Evolutionary conservation across 2,329 filamentous ascomycete genomes (phyloP).

Genomic region (Myriosclerotinia duriaeana): DNA sequence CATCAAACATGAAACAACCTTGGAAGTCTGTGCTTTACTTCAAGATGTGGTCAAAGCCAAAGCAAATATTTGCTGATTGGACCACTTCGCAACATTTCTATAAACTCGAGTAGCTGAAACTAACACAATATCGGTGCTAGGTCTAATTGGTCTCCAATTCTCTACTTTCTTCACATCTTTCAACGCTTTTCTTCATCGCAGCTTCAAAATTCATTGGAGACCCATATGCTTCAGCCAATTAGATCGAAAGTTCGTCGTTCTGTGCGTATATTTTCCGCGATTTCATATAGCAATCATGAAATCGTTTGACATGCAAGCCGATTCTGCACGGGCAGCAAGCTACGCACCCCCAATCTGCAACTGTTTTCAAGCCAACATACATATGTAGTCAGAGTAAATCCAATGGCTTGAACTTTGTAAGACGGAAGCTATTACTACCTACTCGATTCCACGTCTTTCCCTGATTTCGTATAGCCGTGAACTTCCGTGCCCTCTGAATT

Average conservation of each 20-base stretch:
- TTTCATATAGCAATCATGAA: conserved; percentile 6
- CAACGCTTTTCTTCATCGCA: neutral
- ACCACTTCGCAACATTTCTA: neutral
- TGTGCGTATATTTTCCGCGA: conserved; percentile 2
- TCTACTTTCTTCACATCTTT: neutral
- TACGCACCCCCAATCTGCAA: conserved; percentile 6
- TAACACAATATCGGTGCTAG: conserved; percentile 16
- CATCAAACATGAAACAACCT: conserved; percentile 10
- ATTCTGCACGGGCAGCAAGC: conserved; percentile 15
- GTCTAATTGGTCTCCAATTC: conserved; percentile 10
- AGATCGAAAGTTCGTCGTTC: conserved; percentile 5
- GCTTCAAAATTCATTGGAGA: neutral
- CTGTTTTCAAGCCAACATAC: conserved; percentile 7
- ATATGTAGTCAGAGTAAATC: conserved; percentile 10
- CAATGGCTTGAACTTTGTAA: conserved; percentile 6
- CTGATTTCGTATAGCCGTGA: conserved; percentile 7
- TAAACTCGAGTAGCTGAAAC: conserved; percentile 9
- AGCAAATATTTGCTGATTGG: neutral
- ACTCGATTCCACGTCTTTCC: conserved; percentile 3
- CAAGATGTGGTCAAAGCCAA: neutral
- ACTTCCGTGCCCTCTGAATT: conserved; percentile 3
- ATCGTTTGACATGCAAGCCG: neutral
- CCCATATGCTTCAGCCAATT: conserved; percentile 3
- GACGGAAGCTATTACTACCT: conserved; percentile 13
- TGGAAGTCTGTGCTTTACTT: neutral